Evolutionary conservation across 371 early-diverging fungal species (phyloP).

Genomic region (Lichtheimia hyalospora): DNA sequence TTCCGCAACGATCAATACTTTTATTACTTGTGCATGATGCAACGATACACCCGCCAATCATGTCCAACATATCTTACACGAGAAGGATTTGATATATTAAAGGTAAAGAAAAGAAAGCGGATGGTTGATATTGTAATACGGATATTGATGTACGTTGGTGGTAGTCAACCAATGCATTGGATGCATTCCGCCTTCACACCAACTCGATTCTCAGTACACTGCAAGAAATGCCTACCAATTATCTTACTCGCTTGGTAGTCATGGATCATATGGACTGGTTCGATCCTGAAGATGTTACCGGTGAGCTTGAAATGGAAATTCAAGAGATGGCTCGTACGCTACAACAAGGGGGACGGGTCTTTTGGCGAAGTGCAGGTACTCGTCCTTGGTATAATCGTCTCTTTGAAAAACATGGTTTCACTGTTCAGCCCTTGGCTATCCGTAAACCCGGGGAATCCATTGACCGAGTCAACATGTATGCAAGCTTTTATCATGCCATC

Average conservation of each 20-base stretch:
- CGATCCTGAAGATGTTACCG: slow-evolving; percentile 49
- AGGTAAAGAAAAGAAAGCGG: slow-evolving; percentile 24
- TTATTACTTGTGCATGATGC: slow-evolving; percentile 76
- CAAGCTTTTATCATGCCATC: slow-evolving; percentile 61
- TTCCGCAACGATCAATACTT: slow-evolving; percentile 80
- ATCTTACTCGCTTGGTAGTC: slow-evolving; percentile 73
- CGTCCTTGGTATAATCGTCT: slow-evolving; percentile 80
- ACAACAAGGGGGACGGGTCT: slow-evolving; percentile 69
- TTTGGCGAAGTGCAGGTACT: slow-evolving; percentile 81
- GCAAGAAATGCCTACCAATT: slow-evolving; percentile 51
- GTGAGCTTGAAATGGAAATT: slow-evolving; percentile 64
- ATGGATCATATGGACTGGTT: slow-evolving; percentile 96
- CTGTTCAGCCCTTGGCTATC: slow-evolving; percentile 65
- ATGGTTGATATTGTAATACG: not conserved
- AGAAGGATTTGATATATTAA: slow-evolving; percentile 64
- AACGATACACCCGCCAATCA: slow-evolving; percentile 61
- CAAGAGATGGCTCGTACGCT: slow-evolving; percentile 60
- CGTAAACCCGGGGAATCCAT: slow-evolving; percentile 68
- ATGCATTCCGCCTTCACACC: slow-evolving; percentile 79
- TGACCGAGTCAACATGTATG: slow-evolving; percentile 88
- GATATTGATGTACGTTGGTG: not conserved
- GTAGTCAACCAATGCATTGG: slow-evolving; percentile 43
- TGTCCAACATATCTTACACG: slow-evolving; percentile 79
- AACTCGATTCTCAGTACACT: slow-evolving; percentile 73
- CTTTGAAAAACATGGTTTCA: slow-evolving; percentile 71